Base-by-base conservation (phyloP, 2,329 filamentous ascomycete genomes). In the Aspergillus sp. region DNA sequence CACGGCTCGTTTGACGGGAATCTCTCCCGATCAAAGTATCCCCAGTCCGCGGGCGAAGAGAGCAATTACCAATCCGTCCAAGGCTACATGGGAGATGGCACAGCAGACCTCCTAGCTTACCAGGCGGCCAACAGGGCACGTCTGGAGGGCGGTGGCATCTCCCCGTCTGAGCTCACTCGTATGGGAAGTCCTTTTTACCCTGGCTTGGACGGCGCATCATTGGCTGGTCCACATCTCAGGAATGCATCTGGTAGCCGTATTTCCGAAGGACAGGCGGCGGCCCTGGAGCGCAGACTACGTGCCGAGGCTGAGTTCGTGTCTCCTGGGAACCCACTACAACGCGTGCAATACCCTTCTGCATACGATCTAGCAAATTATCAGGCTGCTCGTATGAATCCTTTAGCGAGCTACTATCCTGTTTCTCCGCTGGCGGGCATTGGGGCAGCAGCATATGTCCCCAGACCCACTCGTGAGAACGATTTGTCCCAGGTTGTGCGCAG, bases 401-500 rank as follows among this genome's bases (percentile, higher is more conserved):
- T 72, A 17, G 60, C 68, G 4, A 61, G 64, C 3, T 66, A 64
- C 41, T 71, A 72, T 52, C 61, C 66, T 3, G 60, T 68, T 30
- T 49, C 64, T 4, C 60, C 64, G 2, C 54, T 66, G 2, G 47
- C 53, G 23, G 55, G 63, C 13, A 57, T 69, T 27, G 54, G 65
- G 13, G 49, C 60, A 6, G 59, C 66, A 9, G 59, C 66, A 41
- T 54, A 70, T 15, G 64, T 72, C 10, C 68, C 72, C 9, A 66
- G 71, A 43, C 67, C 70, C 2, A 73, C 73, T 47, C 75, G 80
- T 44, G 80, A 83, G 25, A 75, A 81, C 49, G 82, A 86, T 46
- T 69, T 74, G 1, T 74, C 75, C 12, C 79, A 81, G 50, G 80
- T 80, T 46, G 71, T 85, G 12, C 80, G 88, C 58, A 94, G 89